These are phyloP conservation scores for Breynia disticha DNA, from an alignment of 441 rosid species.

Conservation along the genomic window DNA sequence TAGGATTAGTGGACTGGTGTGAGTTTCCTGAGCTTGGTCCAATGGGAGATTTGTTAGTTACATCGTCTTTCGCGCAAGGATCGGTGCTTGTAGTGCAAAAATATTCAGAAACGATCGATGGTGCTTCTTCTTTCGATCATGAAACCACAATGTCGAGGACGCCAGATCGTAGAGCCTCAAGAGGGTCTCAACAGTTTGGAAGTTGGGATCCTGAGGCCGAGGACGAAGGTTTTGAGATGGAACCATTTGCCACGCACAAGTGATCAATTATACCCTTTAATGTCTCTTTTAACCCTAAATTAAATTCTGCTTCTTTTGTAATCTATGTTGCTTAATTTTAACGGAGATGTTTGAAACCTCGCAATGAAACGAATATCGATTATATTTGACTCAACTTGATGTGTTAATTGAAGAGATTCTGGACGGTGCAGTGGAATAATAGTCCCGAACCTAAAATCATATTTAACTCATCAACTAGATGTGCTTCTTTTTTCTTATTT, in stretches of 20 bases:
- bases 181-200: neutral
- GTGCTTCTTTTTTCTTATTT: too few relatives aligned
- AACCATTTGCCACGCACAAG: conserved; percentile 13
- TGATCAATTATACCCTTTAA: too few relatives aligned
- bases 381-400: too few relatives aligned
- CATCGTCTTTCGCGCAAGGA: conserved; percentile 16
- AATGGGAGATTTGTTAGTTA: conserved; percentile 24
- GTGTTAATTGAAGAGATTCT: too few relatives aligned
- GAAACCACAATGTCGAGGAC: neutral
- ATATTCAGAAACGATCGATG: neutral
- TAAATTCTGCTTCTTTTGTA: too few relatives aligned
- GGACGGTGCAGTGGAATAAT: too few relatives aligned
- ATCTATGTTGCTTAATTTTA: too few relatives aligned
- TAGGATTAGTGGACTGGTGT: conserved; percentile 28
- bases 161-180: neutral
- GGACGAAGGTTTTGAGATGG: conserved; percentile 5
- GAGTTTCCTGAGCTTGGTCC: conserved; percentile 35
- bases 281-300: too few relatives aligned
- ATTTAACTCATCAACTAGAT: too few relatives aligned
- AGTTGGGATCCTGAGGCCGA: neutral
- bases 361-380: too few relatives aligned
- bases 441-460: too few relatives aligned
- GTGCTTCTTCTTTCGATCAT: neutral
- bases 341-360: too few relatives aligned
- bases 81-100: conserved; percentile 32